Conservation (phyloP, 306 rosid species). For the Benincasa hispida region DNA sequence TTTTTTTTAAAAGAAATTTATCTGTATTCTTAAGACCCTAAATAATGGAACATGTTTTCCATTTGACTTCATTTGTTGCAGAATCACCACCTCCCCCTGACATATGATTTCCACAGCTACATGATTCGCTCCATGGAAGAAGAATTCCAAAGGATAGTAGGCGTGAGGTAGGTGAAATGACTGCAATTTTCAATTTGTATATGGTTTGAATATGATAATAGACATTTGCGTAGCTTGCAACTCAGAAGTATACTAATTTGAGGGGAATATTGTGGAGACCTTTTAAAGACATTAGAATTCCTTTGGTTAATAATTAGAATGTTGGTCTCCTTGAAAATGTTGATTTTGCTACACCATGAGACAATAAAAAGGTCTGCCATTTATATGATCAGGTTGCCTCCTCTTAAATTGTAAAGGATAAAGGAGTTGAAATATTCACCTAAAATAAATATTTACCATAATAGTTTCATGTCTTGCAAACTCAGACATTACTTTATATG, state of each 20-base stretch:
- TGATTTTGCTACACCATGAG: background rate
- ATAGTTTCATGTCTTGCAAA: background rate
- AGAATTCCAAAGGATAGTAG: conserved; percentile 91
- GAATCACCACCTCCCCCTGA: conserved; percentile 70
- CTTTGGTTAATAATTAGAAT: background rate
- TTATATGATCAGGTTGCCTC: background rate
- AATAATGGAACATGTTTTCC: background rate
- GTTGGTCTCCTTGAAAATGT: background rate
- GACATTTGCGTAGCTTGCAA: background rate
- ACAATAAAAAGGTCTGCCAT: background rate
- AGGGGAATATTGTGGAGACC: background rate
- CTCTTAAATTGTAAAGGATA: background rate
- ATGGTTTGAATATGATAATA: background rate
- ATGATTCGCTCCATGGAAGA: conserved; percentile 99
- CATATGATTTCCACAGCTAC: conserved; percentile 91
- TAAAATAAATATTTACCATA: background rate
- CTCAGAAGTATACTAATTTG: background rate
- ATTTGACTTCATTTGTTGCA: conserved; percentile 27
- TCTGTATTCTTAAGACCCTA: background rate
- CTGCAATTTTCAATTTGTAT: background rate
- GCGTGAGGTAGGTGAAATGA: conserved; percentile 51
- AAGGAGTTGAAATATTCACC: background rate
- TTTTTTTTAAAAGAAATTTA: background rate
- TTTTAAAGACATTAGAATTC: background rate
- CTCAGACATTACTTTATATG: background rate